Evolutionary conservation across 2,329 filamentous ascomycete species (phyloP).

Genomic region (Pseudocercospora macadamiae): DNA sequence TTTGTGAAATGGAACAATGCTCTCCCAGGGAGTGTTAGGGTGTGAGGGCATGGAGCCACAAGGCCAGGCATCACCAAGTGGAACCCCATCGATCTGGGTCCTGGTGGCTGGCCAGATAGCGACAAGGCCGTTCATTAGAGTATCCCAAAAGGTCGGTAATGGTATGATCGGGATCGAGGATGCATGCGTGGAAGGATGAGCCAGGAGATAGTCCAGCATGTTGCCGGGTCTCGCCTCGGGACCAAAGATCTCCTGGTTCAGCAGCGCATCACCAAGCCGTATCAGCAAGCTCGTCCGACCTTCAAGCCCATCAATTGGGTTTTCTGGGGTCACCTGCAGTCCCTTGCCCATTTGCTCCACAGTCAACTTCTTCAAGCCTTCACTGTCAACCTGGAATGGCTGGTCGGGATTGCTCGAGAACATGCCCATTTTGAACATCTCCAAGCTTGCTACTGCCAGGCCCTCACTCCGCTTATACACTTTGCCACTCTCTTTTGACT

Average conservation of each 20-base stretch:
- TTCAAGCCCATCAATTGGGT: conserved; percentile 81
- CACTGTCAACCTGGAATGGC: conserved; percentile 87
- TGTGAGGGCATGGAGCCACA: conserved; percentile 82
- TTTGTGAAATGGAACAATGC: conserved; percentile 89
- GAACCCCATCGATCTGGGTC: conserved; percentile 81
- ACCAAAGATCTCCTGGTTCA: conserved; percentile 83
- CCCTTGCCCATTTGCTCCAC: conserved; percentile 75
- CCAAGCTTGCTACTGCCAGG: conserved; percentile 73
- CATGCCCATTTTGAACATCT: conserved; percentile 91
- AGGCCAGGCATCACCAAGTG: conserved; percentile 92
- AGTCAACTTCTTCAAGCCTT: conserved; percentile 74
- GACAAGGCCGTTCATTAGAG: conserved; percentile 83
- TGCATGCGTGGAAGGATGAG: conserved; percentile 85
- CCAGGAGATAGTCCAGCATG: conserved; percentile 93
- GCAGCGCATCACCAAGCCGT: conserved; percentile 73
- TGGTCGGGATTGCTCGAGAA: conserved; percentile 83
- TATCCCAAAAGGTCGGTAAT: conserved; percentile 85
- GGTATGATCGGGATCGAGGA: conserved; percentile 86
- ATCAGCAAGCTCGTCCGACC: conserved; percentile 80
- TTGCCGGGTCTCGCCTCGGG: conserved; percentile 83
- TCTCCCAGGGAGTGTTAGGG: conserved; percentile 72
- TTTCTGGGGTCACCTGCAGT: conserved; percentile 79
- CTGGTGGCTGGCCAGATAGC: conserved; percentile 88
- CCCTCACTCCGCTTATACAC: conserved; percentile 85
- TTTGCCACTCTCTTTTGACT: conserved; percentile 83